Evolutionary conservation across 768 basidiomycete species (phyloP).

Genomic region (Rhodotorula kratochvilovae): DNA sequence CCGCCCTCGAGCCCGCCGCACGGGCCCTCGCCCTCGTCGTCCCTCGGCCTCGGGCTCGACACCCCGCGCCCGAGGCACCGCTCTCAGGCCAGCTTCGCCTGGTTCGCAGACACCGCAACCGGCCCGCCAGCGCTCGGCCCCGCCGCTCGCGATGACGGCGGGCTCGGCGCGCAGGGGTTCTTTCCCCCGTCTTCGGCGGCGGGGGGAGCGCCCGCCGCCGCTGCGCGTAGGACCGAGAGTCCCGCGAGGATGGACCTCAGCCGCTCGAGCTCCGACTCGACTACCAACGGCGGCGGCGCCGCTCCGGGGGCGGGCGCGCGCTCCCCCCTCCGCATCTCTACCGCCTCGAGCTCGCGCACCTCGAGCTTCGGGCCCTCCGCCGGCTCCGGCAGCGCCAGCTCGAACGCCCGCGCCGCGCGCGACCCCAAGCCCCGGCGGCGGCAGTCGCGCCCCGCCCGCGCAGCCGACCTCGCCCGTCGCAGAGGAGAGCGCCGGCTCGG

Average conservation of each 20-base stretch:
- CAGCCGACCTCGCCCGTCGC: background rate
- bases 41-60: constrained; percentile 12
- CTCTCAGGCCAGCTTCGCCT: constrained; percentile 27
- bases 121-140: background rate
- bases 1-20: background rate
- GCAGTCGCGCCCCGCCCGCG: background rate
- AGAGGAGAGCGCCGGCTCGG: background rate
- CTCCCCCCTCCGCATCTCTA: background rate
- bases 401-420: background rate
- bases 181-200: background rate
- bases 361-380: background rate
- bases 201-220: background rate
- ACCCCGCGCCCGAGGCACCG: constrained; percentile 19
- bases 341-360: background rate
- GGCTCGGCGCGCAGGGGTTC: background rate
- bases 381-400: background rate
- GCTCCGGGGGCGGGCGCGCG: background rate
- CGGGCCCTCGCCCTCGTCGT: background rate
- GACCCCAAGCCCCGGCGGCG: background rate
- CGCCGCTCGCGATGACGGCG: background rate
- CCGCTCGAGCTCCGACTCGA: background rate
- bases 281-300: background rate
- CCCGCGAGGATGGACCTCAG: constrained; percentile 2
- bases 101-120: constrained; percentile 18
- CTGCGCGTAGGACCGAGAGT: constrained; percentile 2